phyloP scores from a whole-genome alignment of 768 basidiomycete species.

The Mycena haematopus region DNA sequence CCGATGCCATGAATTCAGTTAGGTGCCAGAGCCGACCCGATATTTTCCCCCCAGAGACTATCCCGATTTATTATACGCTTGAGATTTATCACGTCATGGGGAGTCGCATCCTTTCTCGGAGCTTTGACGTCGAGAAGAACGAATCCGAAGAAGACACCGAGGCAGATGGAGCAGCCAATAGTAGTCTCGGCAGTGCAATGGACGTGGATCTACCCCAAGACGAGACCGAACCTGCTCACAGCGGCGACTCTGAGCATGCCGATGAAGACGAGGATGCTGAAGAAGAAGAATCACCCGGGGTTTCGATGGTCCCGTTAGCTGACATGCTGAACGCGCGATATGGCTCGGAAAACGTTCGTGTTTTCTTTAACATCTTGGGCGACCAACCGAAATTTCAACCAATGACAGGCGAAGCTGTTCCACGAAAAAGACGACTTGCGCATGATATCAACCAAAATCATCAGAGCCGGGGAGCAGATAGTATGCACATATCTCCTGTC shows the following conservation, averaged over 20 bases:
- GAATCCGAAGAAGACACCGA: constrained; percentile 41
- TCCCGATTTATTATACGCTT: constrained; percentile 63
- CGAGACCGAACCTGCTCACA: constrained; percentile 31
- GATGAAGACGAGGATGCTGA: constrained; percentile 44
- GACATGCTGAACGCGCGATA: constrained; percentile 94
- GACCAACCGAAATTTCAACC: constrained; percentile 9
- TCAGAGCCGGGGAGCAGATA: constrained; percentile 85
- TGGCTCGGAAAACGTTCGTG: constrained; percentile 80
- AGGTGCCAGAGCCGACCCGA: constrained; percentile 64
- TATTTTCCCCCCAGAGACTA: constrained; percentile 65
- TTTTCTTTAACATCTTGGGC: constrained; percentile 7
- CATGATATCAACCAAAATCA: constrained; percentile 82
- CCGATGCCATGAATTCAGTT: constrained; percentile 9
- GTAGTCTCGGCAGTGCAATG: constrained; percentile 47
- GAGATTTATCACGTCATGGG: constrained; percentile 88
- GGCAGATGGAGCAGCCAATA: constrained; percentile 35
- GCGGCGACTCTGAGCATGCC: constrained; percentile 34
- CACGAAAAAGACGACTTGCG: constrained; percentile 73
- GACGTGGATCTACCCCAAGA: constrained; percentile 44
- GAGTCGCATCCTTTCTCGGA: constrained; percentile 89
- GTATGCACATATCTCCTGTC: constrained; percentile 44
- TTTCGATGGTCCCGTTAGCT: constrained; percentile 95
- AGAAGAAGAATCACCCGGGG: constrained; percentile 46
- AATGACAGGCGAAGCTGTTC: constrained; percentile 79
- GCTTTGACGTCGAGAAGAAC: constrained; percentile 82